Evolutionary conservation across 306 rosid genomes (phyloP), one percentile per base, ranked within the genome.

Genomic region (Medicago arabica): DNA sequence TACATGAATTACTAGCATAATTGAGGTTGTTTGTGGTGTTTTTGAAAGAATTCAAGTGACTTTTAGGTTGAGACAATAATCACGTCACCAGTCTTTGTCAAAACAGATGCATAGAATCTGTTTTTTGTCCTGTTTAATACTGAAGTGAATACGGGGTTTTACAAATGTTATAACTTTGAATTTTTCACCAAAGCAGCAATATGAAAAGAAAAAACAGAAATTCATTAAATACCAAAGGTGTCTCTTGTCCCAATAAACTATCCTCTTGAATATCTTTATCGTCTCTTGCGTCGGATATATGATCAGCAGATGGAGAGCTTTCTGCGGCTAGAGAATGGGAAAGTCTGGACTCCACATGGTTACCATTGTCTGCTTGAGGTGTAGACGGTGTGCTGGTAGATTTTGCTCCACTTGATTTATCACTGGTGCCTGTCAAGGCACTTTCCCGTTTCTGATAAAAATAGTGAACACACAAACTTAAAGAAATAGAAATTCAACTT

Each of bases 341-440:
- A 71, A 82, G 82, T 80, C 97, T 86, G 63, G 92, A 80, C 59
- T 90, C 98, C 53, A 83, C 57, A 62, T 85, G 89, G 84, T 89
- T 87, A 23, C 84, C 83, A 64, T 79, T 85, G 86, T 90, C 97
- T 65, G 89, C 91, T 82, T 87, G 97, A 78, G 98, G 97, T 49
- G 98, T 95, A 53, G 98, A 92, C 71, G 98, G 97, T 43, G 90
- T 86, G 81, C 97, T 90, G 38, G 81, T 61, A 75, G 98, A 92
- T 84, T 88, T 92, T 47, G 89, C 91, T 76, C 97, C 98, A 80
- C 97, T 92, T 38, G 96, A 95, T 87, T 85, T 92, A 79, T 95
- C 98, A 78, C 97, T 92, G 5, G 86, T 67, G 85, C 86, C 88
- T 66, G 93, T 80, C 80, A 88, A 77, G 71, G 87, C 87, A 85